A percentile compares a stretch with the other conserved stretches of the same genome.
These are phyloP conservation scores for Talaromyces sp. DNA, from an alignment of 2,329 filamentous ascomycete species.

Conservation along the genomic window DNA sequence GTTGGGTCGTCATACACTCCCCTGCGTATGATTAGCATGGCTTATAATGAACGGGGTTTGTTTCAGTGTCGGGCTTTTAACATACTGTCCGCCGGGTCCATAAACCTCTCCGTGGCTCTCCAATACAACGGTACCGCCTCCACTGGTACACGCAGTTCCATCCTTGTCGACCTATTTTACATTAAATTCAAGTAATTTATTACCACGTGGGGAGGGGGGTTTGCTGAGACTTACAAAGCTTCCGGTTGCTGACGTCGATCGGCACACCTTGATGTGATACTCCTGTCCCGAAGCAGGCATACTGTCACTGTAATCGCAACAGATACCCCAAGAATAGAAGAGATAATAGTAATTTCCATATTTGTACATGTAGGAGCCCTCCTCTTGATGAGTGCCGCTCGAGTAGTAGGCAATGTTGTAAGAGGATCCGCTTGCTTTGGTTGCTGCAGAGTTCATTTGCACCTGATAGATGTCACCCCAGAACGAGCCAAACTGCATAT, in stretches of 20 bases:
- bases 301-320: slow-evolving; percentile 60
- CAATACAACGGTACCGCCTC: slow-evolving; percentile 65
- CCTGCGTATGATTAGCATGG: slow-evolving; percentile 21
- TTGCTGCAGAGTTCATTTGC: slow-evolving; percentile 45
- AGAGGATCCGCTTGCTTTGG: slow-evolving; percentile 35
- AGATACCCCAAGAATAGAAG: slow-evolving; percentile 64
- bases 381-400: slow-evolving; percentile 55
- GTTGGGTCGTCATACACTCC: slow-evolving; percentile 36
- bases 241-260: slow-evolving; percentile 56
- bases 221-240: slow-evolving; percentile 50
- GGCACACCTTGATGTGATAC: slow-evolving; percentile 68
- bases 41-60: neutral
- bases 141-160: slow-evolving; percentile 56
- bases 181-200: neutral
- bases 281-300: slow-evolving; percentile 60
- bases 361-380: slow-evolving; percentile 61
- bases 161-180: slow-evolving; percentile 50
- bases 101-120: slow-evolving; percentile 64
- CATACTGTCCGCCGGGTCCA: slow-evolving; percentile 67
- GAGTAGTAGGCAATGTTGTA: slow-evolving; percentile 59
- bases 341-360: slow-evolving; percentile 64
- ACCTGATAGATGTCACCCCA: slow-evolving; percentile 68
- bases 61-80: slow-evolving; percentile 26
- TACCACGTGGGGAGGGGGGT: neutral
- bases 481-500: slow-evolving; percentile 68